Evolutionary conservation across 768 basidiomycete genomes (phyloP).

Genomic region (Lepiota venenata): DNA sequence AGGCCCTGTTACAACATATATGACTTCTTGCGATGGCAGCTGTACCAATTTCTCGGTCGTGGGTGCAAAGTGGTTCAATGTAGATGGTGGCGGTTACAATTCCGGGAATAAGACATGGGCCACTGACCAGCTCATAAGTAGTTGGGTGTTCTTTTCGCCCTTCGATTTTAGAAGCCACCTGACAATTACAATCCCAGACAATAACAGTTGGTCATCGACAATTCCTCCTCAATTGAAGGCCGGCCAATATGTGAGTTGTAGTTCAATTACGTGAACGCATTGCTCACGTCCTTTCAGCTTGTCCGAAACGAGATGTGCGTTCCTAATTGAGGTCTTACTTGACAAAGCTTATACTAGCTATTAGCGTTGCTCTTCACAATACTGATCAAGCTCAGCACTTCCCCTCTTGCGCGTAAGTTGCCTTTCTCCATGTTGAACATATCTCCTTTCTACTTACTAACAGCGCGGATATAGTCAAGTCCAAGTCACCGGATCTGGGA

Average conservation of each 20-base stretch:
- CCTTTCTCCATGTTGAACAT: background rate
- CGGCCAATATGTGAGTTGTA: conserved; percentile 44
- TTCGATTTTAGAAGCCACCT: conserved; percentile 1
- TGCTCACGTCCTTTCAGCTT: conserved; percentile 26
- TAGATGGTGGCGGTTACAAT: conserved; percentile 44
- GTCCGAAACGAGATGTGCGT: conserved; percentile 47
- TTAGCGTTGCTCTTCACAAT: conserved; percentile 44
- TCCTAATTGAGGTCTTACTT: background rate
- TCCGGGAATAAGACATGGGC: conserved; percentile 36
- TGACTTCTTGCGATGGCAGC: conserved; percentile 45
- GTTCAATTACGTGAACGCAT: conserved; percentile 16
- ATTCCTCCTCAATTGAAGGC: conserved; percentile 38
- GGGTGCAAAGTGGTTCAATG: conserved; percentile 44
- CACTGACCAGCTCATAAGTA: conserved; percentile 36
- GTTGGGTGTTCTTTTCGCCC: conserved; percentile 23
- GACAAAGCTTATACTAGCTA: conserved; percentile 9
- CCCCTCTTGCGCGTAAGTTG: conserved; percentile 45
- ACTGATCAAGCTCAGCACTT: conserved; percentile 41
- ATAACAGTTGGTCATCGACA: conserved; percentile 37
- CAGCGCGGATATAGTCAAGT: conserved; percentile 24
- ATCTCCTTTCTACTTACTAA: conserved; percentile 2
- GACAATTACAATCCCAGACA: conserved; percentile 24
- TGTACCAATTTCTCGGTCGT: conserved; percentile 36
- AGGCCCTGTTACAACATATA: conserved; percentile 50
- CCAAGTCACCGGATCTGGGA: conserved; percentile 34